Evolutionary conservation across 2,329 filamentous ascomycete genomes (phyloP).

Genomic region (Keithomyces neogunnii): DNA sequence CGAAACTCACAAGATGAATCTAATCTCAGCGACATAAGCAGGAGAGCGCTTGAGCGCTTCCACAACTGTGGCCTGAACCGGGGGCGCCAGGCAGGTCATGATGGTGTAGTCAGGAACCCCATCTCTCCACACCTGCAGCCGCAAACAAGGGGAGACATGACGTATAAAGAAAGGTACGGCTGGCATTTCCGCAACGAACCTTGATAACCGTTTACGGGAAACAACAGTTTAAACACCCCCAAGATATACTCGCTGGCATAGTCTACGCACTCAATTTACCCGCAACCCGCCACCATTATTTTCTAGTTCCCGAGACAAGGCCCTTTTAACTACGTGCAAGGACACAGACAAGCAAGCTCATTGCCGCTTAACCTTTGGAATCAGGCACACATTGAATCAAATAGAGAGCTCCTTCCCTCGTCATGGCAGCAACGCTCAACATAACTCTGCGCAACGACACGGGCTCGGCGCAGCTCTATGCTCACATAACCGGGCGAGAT

Average conservation of each 20-base stretch:
- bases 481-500: slow-evolving; percentile 59
- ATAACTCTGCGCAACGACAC: slow-evolving; percentile 61
- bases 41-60: background rate
- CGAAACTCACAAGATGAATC: background rate
- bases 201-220: too few species aligned
- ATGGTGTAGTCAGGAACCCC: background rate
- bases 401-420: background rate
- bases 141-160: background rate
- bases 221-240: too few species aligned
- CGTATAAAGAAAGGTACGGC: background rate
- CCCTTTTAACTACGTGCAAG: too few species aligned
- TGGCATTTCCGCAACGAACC: background rate
- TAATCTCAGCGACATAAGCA: background rate
- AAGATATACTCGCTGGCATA: too few species aligned
- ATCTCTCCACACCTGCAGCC: background rate
- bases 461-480: slow-evolving; percentile 46
- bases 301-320: too few species aligned
- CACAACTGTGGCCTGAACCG: background rate
- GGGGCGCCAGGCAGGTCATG: background rate
- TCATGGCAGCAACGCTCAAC: slow-evolving; percentile 30
- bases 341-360: background rate
- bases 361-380: background rate
- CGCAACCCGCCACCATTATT: too few species aligned
- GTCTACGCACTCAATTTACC: too few species aligned
- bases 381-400: background rate